Conservation (phyloP, 2,329 filamentous ascomycete species). For the Colletotrichum plurivorum region DNA sequence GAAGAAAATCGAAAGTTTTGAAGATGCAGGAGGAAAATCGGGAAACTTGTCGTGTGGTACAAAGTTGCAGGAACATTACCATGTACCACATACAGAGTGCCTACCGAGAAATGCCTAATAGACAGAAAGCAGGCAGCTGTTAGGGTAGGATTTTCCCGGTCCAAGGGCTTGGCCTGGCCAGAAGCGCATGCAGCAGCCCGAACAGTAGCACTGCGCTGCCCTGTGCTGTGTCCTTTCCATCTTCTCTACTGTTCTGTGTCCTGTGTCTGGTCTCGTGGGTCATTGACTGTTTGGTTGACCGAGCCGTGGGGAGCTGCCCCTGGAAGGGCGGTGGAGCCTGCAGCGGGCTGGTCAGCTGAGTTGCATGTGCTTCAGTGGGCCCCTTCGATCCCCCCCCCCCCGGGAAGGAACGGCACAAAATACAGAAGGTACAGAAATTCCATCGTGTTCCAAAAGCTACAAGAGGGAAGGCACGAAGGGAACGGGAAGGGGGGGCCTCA, state of each 20-base stretch:
- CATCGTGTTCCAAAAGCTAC: conserved; percentile 11
- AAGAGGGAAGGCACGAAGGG: too few species aligned
- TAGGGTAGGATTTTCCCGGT: neutral
- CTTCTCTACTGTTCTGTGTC: too few species aligned
- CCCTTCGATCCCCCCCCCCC: neutral
- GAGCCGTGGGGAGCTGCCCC: conserved; percentile 31
- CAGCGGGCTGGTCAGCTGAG: conserved; percentile 30
- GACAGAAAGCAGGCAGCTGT: neutral
- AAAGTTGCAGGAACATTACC: neutral
- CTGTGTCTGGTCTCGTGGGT: conserved; percentile 9
- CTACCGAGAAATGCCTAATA: too few species aligned
- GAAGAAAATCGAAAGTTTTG: neutral
- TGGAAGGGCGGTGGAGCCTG: neutral
- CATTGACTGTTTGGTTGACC: conserved; percentile 35
- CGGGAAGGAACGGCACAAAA: neutral
- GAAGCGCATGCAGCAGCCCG: too few species aligned
- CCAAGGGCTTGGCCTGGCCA: too few species aligned
- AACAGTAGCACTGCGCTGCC: too few species aligned
- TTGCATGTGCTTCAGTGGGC: conserved; percentile 10
- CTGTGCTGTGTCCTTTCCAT: too few species aligned
- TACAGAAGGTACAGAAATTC: conserved; percentile 13
- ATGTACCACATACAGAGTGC: too few species aligned
- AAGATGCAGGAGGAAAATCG: conserved; percentile 2
- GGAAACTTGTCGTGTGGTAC: conserved; percentile 36
- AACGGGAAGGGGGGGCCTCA: neutral